Evolutionary conservation across 2,329 filamentous ascomycete species (phyloP).

Genomic region (Diplodia corticola): DNA sequence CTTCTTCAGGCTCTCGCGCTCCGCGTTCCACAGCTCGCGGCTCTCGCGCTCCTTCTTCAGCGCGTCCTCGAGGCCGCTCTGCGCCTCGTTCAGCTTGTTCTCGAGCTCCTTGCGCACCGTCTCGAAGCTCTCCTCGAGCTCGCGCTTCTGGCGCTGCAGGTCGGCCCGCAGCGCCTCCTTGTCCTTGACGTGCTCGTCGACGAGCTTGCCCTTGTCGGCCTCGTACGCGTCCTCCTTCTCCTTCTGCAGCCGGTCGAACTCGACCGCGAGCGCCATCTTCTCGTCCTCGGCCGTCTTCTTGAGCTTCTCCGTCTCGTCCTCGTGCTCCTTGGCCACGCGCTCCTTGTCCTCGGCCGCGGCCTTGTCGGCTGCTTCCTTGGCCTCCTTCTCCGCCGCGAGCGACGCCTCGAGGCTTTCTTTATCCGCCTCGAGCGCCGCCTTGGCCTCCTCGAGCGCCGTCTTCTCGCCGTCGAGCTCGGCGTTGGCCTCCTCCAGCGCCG

Average conservation of each 20-base stretch:
- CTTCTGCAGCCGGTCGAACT: slow-evolving; percentile 36
- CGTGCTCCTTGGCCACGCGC: slow-evolving; percentile 40
- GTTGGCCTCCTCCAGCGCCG: slow-evolving; percentile 51
- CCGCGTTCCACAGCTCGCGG: slow-evolving; percentile 50
- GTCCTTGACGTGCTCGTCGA: slow-evolving; percentile 37
- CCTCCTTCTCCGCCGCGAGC: slow-evolving; percentile 32
- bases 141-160: slow-evolving; percentile 37
- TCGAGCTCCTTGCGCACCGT: slow-evolving; percentile 47
- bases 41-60: slow-evolving; percentile 50
- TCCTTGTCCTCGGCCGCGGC: slow-evolving; percentile 39
- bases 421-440: slow-evolving; percentile 34
- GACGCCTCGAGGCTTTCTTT: slow-evolving; percentile 44
- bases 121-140: slow-evolving; percentile 46
- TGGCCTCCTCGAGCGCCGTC: slow-evolving; percentile 36
- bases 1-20: slow-evolving; percentile 39
- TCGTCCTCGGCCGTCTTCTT: slow-evolving; percentile 39
- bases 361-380: slow-evolving; percentile 48
- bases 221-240: slow-evolving; percentile 42
- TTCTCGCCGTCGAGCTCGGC: slow-evolving; percentile 47
- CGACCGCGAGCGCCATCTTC: slow-evolving; percentile 42
- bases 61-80: slow-evolving; percentile 48
- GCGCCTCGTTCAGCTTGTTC: slow-evolving; percentile 37
- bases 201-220: slow-evolving; percentile 48
- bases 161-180: slow-evolving; percentile 38
- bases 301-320: slow-evolving; percentile 43